phyloP scores from a whole-genome alignment of 257 asterid genomes.

The Solanum virginianum region DNA sequence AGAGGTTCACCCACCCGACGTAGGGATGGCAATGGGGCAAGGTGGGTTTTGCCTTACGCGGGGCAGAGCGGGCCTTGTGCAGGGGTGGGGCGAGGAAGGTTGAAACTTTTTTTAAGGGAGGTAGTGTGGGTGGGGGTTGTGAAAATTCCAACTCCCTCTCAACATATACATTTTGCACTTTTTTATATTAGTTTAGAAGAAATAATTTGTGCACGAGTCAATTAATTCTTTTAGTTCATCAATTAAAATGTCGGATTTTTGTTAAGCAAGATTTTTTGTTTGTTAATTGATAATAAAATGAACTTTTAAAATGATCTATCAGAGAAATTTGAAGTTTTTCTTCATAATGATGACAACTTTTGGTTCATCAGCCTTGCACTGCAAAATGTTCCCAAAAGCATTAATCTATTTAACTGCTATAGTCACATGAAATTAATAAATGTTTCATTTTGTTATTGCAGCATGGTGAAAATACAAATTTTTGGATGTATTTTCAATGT shows the following conservation, averaged over 20 bases:
- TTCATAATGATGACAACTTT: background rate
- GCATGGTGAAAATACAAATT: slow-evolving; percentile 11
- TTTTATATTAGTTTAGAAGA: background rate
- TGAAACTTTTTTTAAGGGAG: background rate
- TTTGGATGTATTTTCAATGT: background rate
- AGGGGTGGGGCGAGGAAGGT: background rate
- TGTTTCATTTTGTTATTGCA: background rate
- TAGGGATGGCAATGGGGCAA: background rate
- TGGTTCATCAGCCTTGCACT: background rate
- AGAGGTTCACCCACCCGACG: background rate
- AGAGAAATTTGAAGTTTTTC: background rate
- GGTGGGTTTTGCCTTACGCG: background rate
- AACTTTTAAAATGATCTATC: background rate
- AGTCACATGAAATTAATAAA: background rate
- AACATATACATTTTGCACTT: background rate
- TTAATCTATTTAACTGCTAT: background rate
- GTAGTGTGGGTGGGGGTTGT: background rate
- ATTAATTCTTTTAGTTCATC: background rate
- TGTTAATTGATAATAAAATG: background rate
- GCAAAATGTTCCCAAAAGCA: background rate
- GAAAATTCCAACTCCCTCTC: background rate
- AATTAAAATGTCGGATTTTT: background rate
- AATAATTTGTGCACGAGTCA: background rate
- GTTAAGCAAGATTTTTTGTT: background rate
- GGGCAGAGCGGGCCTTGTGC: no score